Evolutionary conservation across 352 stramenopile genomes (phyloP), one percentile per base, ranked within the genome.

Genomic region (Pythium phragmitis): DNA sequence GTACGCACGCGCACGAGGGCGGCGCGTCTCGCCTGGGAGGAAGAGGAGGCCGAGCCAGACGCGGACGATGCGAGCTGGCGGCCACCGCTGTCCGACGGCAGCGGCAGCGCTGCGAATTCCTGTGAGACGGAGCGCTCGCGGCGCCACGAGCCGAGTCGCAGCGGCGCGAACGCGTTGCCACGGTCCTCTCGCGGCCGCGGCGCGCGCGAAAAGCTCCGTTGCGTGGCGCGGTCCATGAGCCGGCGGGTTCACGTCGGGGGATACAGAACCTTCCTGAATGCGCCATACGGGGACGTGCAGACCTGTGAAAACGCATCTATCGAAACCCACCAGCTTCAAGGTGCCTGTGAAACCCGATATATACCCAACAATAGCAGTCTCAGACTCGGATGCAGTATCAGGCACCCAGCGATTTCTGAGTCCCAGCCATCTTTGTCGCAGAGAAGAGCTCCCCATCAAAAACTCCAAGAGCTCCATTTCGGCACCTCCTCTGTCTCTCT

Each of bases 61-160:
- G 43, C 43, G 19, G 46, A 13, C 12, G 41, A n/a, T 13, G 36
- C 42, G 30, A 19, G 47, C 30, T 54, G 7, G 1, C 34, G 39
- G 16, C 70, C 50, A 13, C 71, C 73, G 6, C 71, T 54, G 21
- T 71, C 69, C 30, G 45, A 23, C 11, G 54, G 63, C 39, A 90
- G 73, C 42, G 88, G 73, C 46, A 83, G 68, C 52, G 77, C 75
- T 28, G 73, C 73, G 53, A 88, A 74, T 67, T 91, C 77, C 47
- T 91, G 79, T 14, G 80, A 90, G 41, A 80, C 63, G 13, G 84
- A 88, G 43, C 70, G 82, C 47, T 76, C 73, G 47, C 82, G 79
- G 36, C 80, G 76, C 82, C 80, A 93, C 49, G 76, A 91, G 41
- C 80, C 79, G 36, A 88, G 63, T 33, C 76, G 82, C 65, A 93